These are phyloP conservation scores for Penicillium sclerotiorum DNA, from an alignment of 2,329 filamentous ascomycete species.

Conservation along the genomic window DNA sequence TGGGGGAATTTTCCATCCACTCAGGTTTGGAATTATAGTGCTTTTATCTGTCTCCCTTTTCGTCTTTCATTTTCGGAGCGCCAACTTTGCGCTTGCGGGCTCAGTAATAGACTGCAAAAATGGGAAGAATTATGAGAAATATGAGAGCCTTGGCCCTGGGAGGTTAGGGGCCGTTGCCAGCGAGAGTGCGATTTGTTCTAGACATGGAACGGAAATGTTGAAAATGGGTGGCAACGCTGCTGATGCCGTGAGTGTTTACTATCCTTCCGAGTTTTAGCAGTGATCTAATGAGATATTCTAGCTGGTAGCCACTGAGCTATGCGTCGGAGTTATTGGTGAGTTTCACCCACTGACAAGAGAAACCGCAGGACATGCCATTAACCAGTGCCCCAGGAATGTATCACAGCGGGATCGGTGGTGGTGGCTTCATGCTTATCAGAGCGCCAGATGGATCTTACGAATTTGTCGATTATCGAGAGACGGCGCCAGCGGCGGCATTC, in stretches of 20 bases:
- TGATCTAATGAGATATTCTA: conserved; percentile 23
- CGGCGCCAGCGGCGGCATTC: conserved; percentile 77
- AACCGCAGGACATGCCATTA: too few species aligned
- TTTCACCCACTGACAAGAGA: too few species aligned
- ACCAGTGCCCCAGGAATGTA: conserved; percentile 65
- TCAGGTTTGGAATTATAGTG: conserved; percentile 20
- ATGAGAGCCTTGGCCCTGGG: conserved; percentile 33
- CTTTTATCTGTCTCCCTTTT: conserved; percentile 15
- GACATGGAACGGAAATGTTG: conserved; percentile 67
- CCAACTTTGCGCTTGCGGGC: too few species aligned
- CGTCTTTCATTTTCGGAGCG: conserved; percentile 24
- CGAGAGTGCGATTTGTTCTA: conserved; percentile 69
- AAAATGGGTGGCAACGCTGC: conserved; percentile 70
- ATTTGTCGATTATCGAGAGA: conserved; percentile 86
- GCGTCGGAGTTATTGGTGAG: conserved; percentile 69
- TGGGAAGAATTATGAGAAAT: conserved; percentile 15
- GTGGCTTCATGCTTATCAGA: conserved; percentile 85
- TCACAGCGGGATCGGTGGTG: conserved; percentile 80
- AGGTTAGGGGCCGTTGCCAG: conserved; percentile 68
- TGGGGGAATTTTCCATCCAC: too few species aligned
- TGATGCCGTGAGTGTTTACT: conserved; percentile 59
- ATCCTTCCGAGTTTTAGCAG: background rate
- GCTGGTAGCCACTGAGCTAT: conserved; percentile 73
- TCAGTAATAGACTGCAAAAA: background rate
- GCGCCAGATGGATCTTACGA: conserved; percentile 75